phyloP scores from a whole-genome alignment of 306 rosid genomes.

The Inga oerstediana region DNA sequence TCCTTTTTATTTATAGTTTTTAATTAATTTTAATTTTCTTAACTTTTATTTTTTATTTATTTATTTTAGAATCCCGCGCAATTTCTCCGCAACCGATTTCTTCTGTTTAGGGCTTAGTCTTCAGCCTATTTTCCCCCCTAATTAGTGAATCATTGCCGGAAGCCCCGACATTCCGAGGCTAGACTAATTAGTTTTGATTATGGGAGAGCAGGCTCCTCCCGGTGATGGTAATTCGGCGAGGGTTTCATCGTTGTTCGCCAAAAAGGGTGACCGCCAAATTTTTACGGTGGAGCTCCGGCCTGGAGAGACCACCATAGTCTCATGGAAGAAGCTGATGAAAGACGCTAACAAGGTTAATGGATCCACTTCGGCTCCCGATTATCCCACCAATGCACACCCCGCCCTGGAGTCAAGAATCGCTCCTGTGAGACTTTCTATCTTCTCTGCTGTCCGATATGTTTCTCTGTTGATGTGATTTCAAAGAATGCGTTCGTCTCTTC shows the following conservation, averaged over 20 bases:
- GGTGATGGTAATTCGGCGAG: conserved; percentile 49
- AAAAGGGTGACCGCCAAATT: conserved; percentile 82
- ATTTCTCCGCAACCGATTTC: conserved; percentile 31
- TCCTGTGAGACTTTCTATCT: conserved; percentile 64
- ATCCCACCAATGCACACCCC: conserved; percentile 55
- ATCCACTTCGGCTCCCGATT: conserved; percentile 53
- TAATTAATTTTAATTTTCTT: neutral
- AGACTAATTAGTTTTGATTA: conserved; percentile 43
- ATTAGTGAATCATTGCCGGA: conserved; percentile 40
- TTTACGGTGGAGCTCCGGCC: conserved; percentile 92
- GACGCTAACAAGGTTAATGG: conserved; percentile 70
- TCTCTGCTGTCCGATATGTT: neutral
- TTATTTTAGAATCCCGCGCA: conserved; percentile 52
- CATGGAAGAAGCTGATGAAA: conserved; percentile 90
- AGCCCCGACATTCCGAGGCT: conserved; percentile 31
- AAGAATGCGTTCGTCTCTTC: neutral
- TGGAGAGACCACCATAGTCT: conserved; percentile 91
- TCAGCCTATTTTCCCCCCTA: conserved; percentile 36
- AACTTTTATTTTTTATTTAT: neutral
- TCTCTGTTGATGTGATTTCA: conserved; percentile 3
- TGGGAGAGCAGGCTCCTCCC: conserved; percentile 45
- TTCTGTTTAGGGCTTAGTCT: conserved; percentile 48
- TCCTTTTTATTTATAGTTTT: conserved; percentile 29
- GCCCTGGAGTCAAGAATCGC: conserved; percentile 72
- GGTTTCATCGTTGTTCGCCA: conserved; percentile 59